Conservation (phyloP, 1,139 yeast genomes). For the Yamadazyma dendronema region DNA sequence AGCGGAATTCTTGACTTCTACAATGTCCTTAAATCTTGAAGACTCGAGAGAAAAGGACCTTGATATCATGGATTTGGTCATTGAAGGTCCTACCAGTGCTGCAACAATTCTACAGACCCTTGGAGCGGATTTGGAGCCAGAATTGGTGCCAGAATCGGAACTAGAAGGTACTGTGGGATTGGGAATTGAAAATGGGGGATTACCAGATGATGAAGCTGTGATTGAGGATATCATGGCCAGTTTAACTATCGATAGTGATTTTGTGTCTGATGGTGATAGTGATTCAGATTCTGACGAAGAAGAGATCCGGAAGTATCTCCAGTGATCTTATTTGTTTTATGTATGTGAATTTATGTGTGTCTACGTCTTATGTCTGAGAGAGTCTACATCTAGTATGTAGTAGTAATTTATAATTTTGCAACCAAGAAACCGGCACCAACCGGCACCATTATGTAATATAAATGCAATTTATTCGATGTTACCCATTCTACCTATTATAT, state of each 20-base stretch:
- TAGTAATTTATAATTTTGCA: too few relatives aligned
- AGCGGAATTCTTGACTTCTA: constrained; percentile 35
- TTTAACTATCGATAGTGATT: constrained; percentile 4
- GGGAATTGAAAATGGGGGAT: constrained; percentile 1
- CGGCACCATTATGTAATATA: too few relatives aligned
- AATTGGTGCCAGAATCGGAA: too few relatives aligned
- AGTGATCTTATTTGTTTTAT: neutral
- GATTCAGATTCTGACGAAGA: constrained; percentile 28
- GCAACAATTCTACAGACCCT: neutral
- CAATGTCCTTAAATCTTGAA: constrained; percentile 16
- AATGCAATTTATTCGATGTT: too few relatives aligned
- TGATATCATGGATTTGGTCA: constrained; percentile 2
- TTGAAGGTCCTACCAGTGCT: neutral
- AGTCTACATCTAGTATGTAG: too few relatives aligned
- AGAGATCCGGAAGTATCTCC: constrained; percentile 5
- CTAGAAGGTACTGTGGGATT: neutral
- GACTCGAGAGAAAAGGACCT: constrained; percentile 5
- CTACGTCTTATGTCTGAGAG: too few relatives aligned
- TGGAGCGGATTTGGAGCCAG: too few relatives aligned
- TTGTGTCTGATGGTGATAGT: constrained; percentile 8
- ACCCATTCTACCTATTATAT: neutral
- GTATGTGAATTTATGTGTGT: too few relatives aligned
- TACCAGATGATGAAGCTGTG: constrained; percentile 8
- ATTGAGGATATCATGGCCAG: constrained; percentile 11
- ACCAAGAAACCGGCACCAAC: too few relatives aligned